Conservation (phyloP, 2,329 filamentous ascomycete genomes). For the Ambrosiella beaveri region DNA sequence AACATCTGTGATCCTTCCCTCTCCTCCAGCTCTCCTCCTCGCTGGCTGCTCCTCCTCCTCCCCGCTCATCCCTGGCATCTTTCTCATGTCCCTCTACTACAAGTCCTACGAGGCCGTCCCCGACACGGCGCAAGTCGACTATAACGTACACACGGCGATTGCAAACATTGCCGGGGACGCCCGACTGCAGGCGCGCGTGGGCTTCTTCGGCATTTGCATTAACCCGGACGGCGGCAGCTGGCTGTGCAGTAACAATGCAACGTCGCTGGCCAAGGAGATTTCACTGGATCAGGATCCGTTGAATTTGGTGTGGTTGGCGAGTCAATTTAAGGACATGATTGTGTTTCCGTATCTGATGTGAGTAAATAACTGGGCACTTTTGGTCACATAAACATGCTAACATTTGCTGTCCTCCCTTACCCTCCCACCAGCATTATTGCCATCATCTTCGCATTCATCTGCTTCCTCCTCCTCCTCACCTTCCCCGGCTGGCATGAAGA, state of each 20-base stretch:
- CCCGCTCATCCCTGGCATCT: conserved; percentile 85
- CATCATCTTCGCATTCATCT: conserved; percentile 92
- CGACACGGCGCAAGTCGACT: conserved; percentile 76
- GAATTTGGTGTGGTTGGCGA: conserved; percentile 92
- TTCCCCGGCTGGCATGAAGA: conserved; percentile 91
- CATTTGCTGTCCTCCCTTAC: neutral
- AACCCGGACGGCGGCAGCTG: conserved; percentile 79
- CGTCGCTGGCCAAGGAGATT: conserved; percentile 75
- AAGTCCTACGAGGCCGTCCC: conserved; percentile 67
- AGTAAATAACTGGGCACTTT: conserved; percentile 21
- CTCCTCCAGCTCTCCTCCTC: conserved; percentile 57
- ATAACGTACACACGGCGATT: conserved; percentile 70
- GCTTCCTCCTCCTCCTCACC: conserved; percentile 83
- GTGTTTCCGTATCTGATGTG: conserved; percentile 94
- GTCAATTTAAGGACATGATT: conserved; percentile 95
- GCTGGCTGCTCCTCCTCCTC: conserved; percentile 95
- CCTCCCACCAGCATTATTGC: conserved; percentile 63
- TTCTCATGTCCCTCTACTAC: conserved; percentile 97
- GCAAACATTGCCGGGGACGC: conserved; percentile 77
- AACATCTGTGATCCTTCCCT: neutral
- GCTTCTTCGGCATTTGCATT: conserved; percentile 96
- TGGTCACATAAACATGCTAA: neutral
- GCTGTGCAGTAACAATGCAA: conserved; percentile 95
- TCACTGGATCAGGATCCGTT: conserved; percentile 84
- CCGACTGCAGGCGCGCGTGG: conserved; percentile 74